These are phyloP conservation scores for Waltergamsia citrina DNA, from an alignment of 2,329 filamentous ascomycete species.

Conservation along the genomic window DNA sequence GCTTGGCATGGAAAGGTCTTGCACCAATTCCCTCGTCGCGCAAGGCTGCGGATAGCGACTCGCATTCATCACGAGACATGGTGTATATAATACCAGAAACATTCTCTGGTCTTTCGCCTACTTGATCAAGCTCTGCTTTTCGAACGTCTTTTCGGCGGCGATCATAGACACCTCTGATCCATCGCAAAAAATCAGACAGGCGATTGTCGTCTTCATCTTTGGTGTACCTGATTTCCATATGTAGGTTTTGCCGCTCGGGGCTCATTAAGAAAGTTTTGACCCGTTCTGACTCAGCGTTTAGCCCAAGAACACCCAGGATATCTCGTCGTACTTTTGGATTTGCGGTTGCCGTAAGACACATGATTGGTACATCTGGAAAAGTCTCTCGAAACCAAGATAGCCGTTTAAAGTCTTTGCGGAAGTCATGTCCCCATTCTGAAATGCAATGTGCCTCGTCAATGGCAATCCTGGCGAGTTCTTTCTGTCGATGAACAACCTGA, in stretches of 20 bases:
- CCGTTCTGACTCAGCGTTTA: slow-evolving; percentile 48
- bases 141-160: slow-evolving; percentile 54
- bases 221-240: slow-evolving; percentile 83
- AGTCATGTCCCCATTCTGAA: slow-evolving; percentile 97
- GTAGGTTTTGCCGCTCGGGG: slow-evolving; percentile 74
- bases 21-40: slow-evolving; percentile 62
- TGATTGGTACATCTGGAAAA: slow-evolving; percentile 80
- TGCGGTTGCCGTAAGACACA: slow-evolving; percentile 87
- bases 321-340: slow-evolving; percentile 74
- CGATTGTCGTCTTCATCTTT: slow-evolving; percentile 64
- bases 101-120: slow-evolving; percentile 47
- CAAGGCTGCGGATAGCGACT: slow-evolving; percentile 57
- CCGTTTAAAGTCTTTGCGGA: slow-evolving; percentile 83
- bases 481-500: slow-evolving; percentile 64
- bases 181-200: slow-evolving; percentile 64
- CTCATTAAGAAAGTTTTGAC: slow-evolving; percentile 74
- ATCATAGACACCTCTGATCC: slow-evolving; percentile 65
- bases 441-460: slow-evolving; percentile 97
- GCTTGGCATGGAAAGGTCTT: slow-evolving; percentile 61
- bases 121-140: slow-evolving; percentile 44
- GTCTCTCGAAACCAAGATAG: slow-evolving; percentile 76
- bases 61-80: slow-evolving; percentile 64
- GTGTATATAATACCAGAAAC: slow-evolving; percentile 77
- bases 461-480: slow-evolving; percentile 77
- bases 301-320: slow-evolving; percentile 64